Evolutionary conservation across 2,329 filamentous ascomycete species (phyloP), one percentile per base, ranked within the genome.

Genomic region (Penicillium sp.): DNA sequence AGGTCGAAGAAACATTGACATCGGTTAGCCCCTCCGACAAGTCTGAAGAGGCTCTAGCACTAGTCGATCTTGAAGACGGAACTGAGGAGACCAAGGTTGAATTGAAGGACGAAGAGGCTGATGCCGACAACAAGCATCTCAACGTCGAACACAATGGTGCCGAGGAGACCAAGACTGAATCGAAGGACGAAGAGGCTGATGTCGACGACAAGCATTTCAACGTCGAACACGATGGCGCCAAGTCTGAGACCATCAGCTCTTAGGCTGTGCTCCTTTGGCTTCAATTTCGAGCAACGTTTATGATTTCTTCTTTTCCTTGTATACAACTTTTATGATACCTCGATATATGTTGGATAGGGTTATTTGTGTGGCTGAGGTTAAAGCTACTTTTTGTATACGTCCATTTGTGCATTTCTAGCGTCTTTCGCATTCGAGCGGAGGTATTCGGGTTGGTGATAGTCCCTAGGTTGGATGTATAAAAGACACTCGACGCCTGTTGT

Each of bases 391-490:
- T 29, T 20, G 18, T 11, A 14, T 6, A 23, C 27, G 20, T 40
- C 31, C 36, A 45, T 34, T 20, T 22, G 23, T 35, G 24, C n/a
- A 36, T 42, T 45, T 35, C 42, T 28, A 40, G 43, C 43, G 29
- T 46, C 27, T 28, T 9, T 40, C 14, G 22, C 24, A 22, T 22
- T 27, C 16, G 18, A 37, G 14, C 14, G 34, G 34, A 31, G 5
- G 23, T n/a, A 38, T 27, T 27, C 28, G 31, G 14, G 26, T 29
- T 40, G 31, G 31, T 16, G 14, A 18, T 34, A 8, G 31, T 34
- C 31, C 31, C 31, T 18, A 14, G 8, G 31, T 32, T 32, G 9
- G 31, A 14, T 9, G 31, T 11, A 34, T 34, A 34, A 8, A 34
- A 18, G 5, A 34, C 31, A 9, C 16, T 18, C 31, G 31, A 11